Evolutionary conservation across 2,329 filamentous ascomycete species (phyloP).

Genomic region (Bimuria novae-zelandiae): DNA sequence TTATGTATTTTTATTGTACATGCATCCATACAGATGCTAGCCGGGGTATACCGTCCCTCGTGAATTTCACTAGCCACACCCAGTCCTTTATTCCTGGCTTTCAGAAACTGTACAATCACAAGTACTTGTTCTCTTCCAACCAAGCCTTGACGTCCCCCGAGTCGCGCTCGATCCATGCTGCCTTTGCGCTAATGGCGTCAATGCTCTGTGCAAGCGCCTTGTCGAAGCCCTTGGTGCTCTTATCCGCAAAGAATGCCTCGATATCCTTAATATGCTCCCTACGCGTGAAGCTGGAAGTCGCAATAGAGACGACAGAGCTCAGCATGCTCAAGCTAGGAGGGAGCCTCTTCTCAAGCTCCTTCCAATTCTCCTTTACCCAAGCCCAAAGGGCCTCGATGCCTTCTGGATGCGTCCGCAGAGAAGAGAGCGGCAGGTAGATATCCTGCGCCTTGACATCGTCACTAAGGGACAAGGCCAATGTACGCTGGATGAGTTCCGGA

Average conservation of each 20-base stretch:
- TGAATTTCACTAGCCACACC: background rate
- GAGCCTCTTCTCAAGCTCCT: conserved; percentile 76
- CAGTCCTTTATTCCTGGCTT: background rate
- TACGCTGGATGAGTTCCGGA: conserved; percentile 79
- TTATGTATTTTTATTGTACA: conserved; percentile 14
- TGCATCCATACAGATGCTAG: conserved; percentile 14
- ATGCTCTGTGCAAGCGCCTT: conserved; percentile 87
- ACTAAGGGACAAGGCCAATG: conserved; percentile 74
- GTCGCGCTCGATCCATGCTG: conserved; percentile 79
- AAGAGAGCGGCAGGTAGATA: conserved; percentile 84
- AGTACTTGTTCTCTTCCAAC: conserved; percentile 69
- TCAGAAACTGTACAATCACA: conserved; percentile 34
- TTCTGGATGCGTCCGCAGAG: conserved; percentile 74
- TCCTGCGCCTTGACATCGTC: conserved; percentile 92
- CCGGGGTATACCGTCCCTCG: too few species aligned
- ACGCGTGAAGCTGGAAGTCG: conserved; percentile 78
- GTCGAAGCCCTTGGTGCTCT: conserved; percentile 87
- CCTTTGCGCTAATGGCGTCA: conserved; percentile 83
- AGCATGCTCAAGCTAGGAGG: conserved; percentile 88
- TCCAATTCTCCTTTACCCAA: conserved; percentile 90
- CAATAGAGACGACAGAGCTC: conserved; percentile 80
- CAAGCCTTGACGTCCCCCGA: conserved; percentile 74
- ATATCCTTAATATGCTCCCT: conserved; percentile 76
- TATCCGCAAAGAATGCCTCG: conserved; percentile 77
- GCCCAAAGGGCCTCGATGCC: conserved; percentile 80